phyloP scores from a whole-genome alignment of 2,329 filamentous ascomycete species.

The Aspergillus cejpii region DNA sequence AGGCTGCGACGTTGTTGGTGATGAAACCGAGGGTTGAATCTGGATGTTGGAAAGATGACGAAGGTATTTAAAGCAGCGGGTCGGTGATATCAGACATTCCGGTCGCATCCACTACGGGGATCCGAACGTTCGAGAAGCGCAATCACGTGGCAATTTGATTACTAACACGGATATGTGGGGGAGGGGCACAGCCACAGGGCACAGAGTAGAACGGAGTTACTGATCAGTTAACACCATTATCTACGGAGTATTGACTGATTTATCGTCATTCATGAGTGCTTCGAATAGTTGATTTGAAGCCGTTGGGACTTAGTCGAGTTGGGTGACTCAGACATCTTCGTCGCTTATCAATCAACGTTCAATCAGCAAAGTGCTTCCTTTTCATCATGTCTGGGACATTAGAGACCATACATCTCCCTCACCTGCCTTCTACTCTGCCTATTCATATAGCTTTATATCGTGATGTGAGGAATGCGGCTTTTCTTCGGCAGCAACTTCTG shows the following conservation, averaged over 20 bases:
- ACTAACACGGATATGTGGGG: slow-evolving; percentile 14
- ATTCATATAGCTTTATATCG: slow-evolving; percentile 71
- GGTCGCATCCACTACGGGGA: slow-evolving; percentile 19
- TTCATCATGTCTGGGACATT: slow-evolving; percentile 38
- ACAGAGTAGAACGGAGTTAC: not conserved
- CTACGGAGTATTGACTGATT: no score
- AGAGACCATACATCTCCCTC: slow-evolving; percentile 65
- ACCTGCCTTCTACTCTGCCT: slow-evolving; percentile 61
- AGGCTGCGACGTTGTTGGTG: slow-evolving; percentile 4
- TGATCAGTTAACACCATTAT: not conserved
- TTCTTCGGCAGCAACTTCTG: slow-evolving; percentile 77
- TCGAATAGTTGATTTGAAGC: not conserved
- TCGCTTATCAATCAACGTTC: not conserved
- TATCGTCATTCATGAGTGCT: not conserved
- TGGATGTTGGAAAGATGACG: slow-evolving; percentile 3
- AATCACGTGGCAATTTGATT: slow-evolving; percentile 13
- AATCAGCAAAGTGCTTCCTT: not conserved
- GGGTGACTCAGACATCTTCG: not conserved
- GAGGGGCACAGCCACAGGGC: slow-evolving; percentile 7
- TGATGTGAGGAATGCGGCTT: slow-evolving; percentile 67
- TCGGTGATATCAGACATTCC: slow-evolving; percentile 24
- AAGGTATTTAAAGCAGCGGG: slow-evolving; percentile 17
- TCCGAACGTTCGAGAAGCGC: slow-evolving; percentile 36
- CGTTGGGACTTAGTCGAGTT: not conserved
- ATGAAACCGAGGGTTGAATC: slow-evolving; percentile 3